Evolutionary conservation across 2,329 filamentous ascomycete species (phyloP).

Genomic region (Aspergillus pseudotamarii): DNA sequence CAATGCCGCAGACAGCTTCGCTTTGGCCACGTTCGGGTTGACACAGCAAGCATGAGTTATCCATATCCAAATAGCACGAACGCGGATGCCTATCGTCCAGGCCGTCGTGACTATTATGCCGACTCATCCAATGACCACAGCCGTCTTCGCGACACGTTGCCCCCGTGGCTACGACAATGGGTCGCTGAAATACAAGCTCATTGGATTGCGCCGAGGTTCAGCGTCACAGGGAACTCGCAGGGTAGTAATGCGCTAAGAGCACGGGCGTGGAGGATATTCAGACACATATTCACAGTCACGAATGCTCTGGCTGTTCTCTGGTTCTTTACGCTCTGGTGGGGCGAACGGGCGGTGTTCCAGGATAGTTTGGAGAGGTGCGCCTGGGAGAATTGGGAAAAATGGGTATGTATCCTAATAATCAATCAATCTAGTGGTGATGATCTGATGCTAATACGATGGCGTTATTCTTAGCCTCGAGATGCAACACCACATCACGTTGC

Average conservation of each 20-base stretch:
- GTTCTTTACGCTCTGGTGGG: conserved; percentile 78
- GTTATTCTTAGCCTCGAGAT: conserved; percentile 64
- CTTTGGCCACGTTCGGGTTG: conserved; percentile 17
- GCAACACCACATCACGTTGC: conserved; percentile 81
- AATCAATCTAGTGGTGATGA: not conserved
- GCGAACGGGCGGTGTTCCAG: conserved; percentile 78
- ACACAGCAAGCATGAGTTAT: conserved; percentile 37
- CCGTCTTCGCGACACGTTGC: conserved; percentile 22
- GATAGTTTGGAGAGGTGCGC: conserved; percentile 70
- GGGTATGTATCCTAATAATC: conserved; percentile 60
- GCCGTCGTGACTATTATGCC: conserved; percentile 18
- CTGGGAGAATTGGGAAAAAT: conserved; percentile 90
- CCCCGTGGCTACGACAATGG: conserved; percentile 27
- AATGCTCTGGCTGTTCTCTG: conserved; percentile 73
- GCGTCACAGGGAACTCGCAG: conserved; percentile 9
- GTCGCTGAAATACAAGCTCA: conserved; percentile 17
- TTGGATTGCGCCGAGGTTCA: conserved; percentile 2
- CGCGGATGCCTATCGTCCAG: conserved; percentile 29
- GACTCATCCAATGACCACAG: conserved; percentile 16
- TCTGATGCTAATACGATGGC: conserved; percentile 10
- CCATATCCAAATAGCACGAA: conserved; percentile 32
- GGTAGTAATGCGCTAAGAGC: conserved; percentile 21
- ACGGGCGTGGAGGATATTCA: conserved; percentile 17
- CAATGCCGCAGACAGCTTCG: conserved; percentile 22
- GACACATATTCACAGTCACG: conserved; percentile 49